Conservation (phyloP, 805 yeast genomes). For the Kazachstania taianensis region DNA sequence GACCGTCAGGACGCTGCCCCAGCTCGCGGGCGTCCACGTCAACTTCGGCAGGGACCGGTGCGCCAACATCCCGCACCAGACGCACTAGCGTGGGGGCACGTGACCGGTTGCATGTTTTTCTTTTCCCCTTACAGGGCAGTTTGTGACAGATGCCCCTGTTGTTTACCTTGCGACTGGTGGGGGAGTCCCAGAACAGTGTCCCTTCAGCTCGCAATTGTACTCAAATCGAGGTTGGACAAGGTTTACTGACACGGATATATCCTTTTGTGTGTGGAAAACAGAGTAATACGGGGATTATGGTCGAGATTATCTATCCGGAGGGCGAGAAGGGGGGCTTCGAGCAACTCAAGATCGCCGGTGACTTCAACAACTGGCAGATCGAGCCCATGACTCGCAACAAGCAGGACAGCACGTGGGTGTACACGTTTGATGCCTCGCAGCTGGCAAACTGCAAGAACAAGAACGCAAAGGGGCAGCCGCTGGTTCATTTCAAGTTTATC, state of each 20-base stretch:
- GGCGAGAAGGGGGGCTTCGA: slow-evolving; percentile 4
- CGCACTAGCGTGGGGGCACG: too few species aligned
- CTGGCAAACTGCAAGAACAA: slow-evolving; percentile 1
- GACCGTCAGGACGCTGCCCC: slow-evolving; percentile 68
- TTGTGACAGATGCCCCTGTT: too few species aligned
- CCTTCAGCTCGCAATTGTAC: too few species aligned
- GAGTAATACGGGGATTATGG: too few species aligned
- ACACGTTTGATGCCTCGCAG: not conserved
- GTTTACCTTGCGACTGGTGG: too few species aligned
- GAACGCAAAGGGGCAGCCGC: not conserved
- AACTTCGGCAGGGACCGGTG: slow-evolving; percentile 93
- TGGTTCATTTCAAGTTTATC: slow-evolving; percentile 22
- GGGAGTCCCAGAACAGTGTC: too few species aligned
- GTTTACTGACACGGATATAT: too few species aligned
- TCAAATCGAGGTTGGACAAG: too few species aligned
- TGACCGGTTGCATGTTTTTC: too few species aligned
- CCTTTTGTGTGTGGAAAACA: too few species aligned
- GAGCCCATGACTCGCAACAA: slow-evolving; percentile 6
- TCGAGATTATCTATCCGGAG: not conserved
- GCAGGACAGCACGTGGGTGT: slow-evolving; percentile 15
- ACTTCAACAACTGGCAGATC: slow-evolving; percentile 29
- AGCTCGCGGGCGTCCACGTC: slow-evolving; percentile 62
- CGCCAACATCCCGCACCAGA: slow-evolving; percentile 82
- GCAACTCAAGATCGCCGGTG: slow-evolving; percentile 30
- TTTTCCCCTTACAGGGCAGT: too few species aligned